Base-by-base conservation (phyloP, 176 grass and related monocot genomes). In the Cocos nucifera region DNA sequence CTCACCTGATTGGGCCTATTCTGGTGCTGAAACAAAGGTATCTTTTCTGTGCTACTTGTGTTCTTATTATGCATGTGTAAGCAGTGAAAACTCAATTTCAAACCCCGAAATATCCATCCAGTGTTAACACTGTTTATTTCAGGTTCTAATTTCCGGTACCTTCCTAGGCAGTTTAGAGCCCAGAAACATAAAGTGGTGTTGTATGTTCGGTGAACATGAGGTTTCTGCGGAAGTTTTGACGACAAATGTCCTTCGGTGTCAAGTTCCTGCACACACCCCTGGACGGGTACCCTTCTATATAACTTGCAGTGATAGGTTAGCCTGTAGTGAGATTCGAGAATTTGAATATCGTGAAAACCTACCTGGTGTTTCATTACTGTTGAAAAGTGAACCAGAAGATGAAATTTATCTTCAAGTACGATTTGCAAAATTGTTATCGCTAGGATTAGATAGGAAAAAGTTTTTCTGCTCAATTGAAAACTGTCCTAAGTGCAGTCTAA, bases 181-280 rank as follows among this genome's bases (percentile, higher is more conserved):
- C 53, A 49, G 69, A 39, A 87, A 51, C 50, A 76, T 62, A 65
- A 96, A 87, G 29, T 96, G 83, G 92, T 90, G 79, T 71, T 96
- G 92, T 74, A 96, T 96, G 92, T 96, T 96, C 87, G 92, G 92
- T 65, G 92, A 90, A 82, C 64, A 79, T 1, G 92, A 96, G 80
- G 86, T 96, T 65, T 54, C 86, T 30, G 86, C 72, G 55, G 78
- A 96, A 30, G 62, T 96, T 72, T 69, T 75, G 53, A 68, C 44
- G 58, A 64, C 75, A 24, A 80, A 81, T 57, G 80, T 63, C 19
- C 77, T 96, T 72, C 73, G 69, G 51, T 90, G 92, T 65, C 75
- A 90, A 62, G 74, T 77, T 29, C 83, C 92, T 17, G 20, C 66
- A 51, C 80, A 90, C 23, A 62, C 73, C 63, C 75, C 83, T 56